Conservation (phyloP, 1,284 basidiomycete genomes). For the Trichosporon faecale region DNA sequence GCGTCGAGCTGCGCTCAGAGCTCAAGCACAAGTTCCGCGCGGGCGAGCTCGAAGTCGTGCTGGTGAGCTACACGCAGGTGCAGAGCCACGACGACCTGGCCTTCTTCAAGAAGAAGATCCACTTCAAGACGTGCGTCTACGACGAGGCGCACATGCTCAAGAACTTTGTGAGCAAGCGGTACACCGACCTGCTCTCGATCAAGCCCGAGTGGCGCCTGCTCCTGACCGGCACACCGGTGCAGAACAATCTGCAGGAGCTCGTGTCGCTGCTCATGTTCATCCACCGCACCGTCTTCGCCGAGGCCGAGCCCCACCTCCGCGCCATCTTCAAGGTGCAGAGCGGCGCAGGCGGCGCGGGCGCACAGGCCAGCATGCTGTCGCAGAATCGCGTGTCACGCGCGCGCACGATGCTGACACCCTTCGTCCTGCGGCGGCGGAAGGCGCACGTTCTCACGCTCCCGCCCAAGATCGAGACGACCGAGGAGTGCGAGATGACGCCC, state of each 20-base stretch:
- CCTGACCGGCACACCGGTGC: conserved; percentile 92
- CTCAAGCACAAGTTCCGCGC: conserved; percentile 59
- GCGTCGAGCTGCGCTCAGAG: conserved; percentile 70
- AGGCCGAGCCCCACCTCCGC: conserved; percentile 69
- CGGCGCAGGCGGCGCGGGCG: background rate
- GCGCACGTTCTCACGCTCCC: conserved; percentile 89
- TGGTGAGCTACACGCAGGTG: conserved; percentile 95
- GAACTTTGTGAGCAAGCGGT: conserved; percentile 93
- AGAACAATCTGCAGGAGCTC: conserved; percentile 74
- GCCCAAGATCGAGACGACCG: conserved; percentile 84
- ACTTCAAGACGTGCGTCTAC: conserved; percentile 93
- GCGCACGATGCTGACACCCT: conserved; percentile 99
- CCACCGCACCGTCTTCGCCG: conserved; percentile 81
- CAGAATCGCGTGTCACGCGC: conserved; percentile 88
- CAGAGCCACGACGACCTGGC: conserved; percentile 80
- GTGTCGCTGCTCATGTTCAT: conserved; percentile 99
- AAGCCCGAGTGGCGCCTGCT: conserved; percentile 85
- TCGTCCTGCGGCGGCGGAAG: conserved; percentile 92
- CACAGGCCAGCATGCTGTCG: conserved; percentile 70
- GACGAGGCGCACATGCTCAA: conserved; percentile 96
- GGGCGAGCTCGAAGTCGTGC: conserved; percentile 82
- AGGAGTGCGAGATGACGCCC: conserved; percentile 89
- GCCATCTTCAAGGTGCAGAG: conserved; percentile 89
- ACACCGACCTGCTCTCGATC: conserved; percentile 81
- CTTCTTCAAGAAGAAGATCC: conserved; percentile 78